Conservation (phyloP, 306 rosid species). For the Prosopis cineraria region DNA sequence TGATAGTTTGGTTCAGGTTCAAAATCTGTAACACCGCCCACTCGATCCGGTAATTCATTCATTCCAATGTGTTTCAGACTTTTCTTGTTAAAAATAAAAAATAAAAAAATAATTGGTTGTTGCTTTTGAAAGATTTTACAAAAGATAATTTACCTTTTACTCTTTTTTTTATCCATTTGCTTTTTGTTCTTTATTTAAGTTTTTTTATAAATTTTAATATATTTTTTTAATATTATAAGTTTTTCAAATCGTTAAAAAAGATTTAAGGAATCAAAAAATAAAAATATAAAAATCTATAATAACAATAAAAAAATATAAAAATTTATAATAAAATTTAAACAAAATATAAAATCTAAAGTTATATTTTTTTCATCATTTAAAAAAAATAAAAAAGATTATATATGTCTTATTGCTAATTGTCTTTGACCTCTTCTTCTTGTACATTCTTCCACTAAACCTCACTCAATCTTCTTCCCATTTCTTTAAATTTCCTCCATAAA, state of each 20-base stretch:
- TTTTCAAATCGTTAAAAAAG: too few species aligned
- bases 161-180: too few species aligned
- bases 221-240: too few species aligned
- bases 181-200: too few species aligned
- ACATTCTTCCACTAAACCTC: constrained; percentile 19
- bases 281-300: not conserved
- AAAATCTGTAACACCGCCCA: not conserved
- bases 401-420: too few species aligned
- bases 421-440: constrained; percentile 36
- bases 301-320: too few species aligned
- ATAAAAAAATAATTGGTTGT: too few species aligned
- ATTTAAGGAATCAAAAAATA: not conserved
- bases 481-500: constrained; percentile 23
- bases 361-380: too few species aligned
- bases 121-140: not conserved
- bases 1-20: not conserved
- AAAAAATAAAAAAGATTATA: not conserved
- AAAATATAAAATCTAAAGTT: too few species aligned
- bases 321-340: too few species aligned
- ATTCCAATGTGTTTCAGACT: not conserved
- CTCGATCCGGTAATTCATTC: not conserved
- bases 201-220: too few species aligned
- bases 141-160: not conserved
- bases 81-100: too few species aligned
- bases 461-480: not conserved